Base-by-base conservation (phyloP, 768 basidiomycete genomes). In the Asterophora lycoperdoides region DNA sequence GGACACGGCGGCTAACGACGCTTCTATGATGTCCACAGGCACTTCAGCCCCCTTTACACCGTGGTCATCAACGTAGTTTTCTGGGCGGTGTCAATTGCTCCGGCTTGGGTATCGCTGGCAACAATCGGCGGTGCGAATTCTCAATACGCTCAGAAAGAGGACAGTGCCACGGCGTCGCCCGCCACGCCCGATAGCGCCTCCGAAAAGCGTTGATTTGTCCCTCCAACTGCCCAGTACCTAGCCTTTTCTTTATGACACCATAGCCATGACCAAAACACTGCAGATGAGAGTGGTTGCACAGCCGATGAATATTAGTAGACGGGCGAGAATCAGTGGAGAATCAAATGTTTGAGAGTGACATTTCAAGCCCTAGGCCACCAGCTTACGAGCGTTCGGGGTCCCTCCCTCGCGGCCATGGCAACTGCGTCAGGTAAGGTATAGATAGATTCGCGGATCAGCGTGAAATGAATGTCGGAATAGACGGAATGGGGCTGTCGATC, bases 81-180 rank as follows among this genome's bases (percentile, higher is more conserved):
- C 17, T 55, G 56, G 49, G 54, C 18, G 8, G 43, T 55, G 29
- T 55, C 54, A 32, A 43, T 51, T 33, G 49, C 56, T 36, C 48
- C 49, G 4, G 51, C 49, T 15, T 58, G 49, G 41, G 17, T 49
- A 7, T 46, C 54, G 9, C 40, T 58, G 15, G 29, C 34, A 9
- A n/a, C 4, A 32, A 53, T 58, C 13, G 54, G 51, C 8, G 34
- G 18, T 29, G 30, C 36, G 15, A 35, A 51, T 19, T 45, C 49
- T n/a, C 44, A 35, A 9, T 48, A 38, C 35, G 20, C 44, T 14
- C 41, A 46, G 28, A 28, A 8, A 14, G 17, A 29, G 18, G 5
- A 41, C 19, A 3, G 10, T 6, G 8, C 34, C n/a, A n/a, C n/a
- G n/a, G n/a, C n/a, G n/a, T n/a, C n/a, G n/a, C n/a, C n/a, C 6